These are phyloP conservation scores for Silene vulgaris DNA, from an alignment of 179 eudicot species.

Conservation along the genomic window DNA sequence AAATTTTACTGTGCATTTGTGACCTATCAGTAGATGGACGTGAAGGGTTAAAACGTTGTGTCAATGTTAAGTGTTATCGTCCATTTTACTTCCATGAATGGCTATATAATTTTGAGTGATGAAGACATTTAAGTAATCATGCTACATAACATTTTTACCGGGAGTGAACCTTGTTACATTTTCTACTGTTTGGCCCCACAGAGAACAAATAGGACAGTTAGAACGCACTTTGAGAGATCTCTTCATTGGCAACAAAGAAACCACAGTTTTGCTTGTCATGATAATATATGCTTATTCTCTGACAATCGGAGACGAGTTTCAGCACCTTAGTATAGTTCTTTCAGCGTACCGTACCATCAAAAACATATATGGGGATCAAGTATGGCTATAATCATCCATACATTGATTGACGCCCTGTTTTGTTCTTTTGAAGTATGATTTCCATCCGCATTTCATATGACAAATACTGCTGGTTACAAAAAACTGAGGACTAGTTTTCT, in stretches of 20 bases:
- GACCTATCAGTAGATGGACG: too few relatives aligned
- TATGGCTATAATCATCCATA: neutral
- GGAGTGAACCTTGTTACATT: too few relatives aligned
- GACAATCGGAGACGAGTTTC: neutral
- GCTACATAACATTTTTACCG: too few relatives aligned
- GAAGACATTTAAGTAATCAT: too few relatives aligned
- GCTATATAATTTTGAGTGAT: too few relatives aligned
- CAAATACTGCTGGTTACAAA: neutral
- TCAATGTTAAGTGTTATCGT: too few relatives aligned
- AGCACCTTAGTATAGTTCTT: neutral
- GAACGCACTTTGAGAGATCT: neutral
- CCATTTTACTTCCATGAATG: too few relatives aligned
- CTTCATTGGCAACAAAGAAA: neutral
- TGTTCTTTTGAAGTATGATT: neutral
- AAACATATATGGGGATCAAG: neutral
- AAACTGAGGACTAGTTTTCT: constrained; percentile 8
- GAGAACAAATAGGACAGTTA: neutral
- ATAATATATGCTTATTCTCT: neutral
- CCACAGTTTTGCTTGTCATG: neutral
- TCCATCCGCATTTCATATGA: neutral
- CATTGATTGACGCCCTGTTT: neutral
- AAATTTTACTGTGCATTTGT: too few relatives aligned
- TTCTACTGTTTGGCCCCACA: neutral
- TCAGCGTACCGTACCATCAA: neutral
- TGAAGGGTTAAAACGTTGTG: too few relatives aligned